Evolutionary conservation across 225 moss, liverwort and hornwort species (phyloP), one percentile per base, ranked within the genome.

Genomic region (Polytrichum formosum): DNA sequence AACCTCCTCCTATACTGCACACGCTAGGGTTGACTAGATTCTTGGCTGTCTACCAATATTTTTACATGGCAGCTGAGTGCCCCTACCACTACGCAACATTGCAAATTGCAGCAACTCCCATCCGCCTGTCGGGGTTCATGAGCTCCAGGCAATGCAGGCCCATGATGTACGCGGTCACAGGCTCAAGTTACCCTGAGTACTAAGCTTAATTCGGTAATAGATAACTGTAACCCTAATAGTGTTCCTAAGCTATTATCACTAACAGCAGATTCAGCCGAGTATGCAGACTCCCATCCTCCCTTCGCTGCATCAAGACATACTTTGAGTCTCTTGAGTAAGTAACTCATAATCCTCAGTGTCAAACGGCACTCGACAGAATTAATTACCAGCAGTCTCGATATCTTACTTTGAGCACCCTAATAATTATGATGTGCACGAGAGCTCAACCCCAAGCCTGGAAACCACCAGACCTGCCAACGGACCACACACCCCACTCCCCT

Each of bases 401-500:
- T 18, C 17, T 58, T n/a, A 55, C 68, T 35, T 72, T 28, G 59
- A 68, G 72, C 77, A 53, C 72, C 63, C 61, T 46, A 46, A 46
- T 46, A 16, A 46, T 46, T 46, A 46, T 46, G 54, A 26, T 27
- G 70, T 70, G 59, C 55, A 61, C 56, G 56, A 64, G 73, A 72
- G 72, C 67, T 77, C 63, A 72, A 64, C 55, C 54, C 28, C 77
- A 74, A 46, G 70, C 69, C 67, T 75, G 70, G 77, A 76, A 65
- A 26, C 73, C 18, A 73, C 68, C 80, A 77, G 77, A 71, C 72
- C 75, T 73, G 75, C 70, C 60, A 63, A 76, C 69, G 76, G 76
- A 80, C 80, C 83, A 78, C 73, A 74, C 65, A 64, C 75, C 73
- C 71, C 80, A 86, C 80, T 80, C 80, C 80, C 75, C 71, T 68